Base-by-base conservation (phyloP, 768 basidiomycete species). In the Clavaria fumosa region DNA sequence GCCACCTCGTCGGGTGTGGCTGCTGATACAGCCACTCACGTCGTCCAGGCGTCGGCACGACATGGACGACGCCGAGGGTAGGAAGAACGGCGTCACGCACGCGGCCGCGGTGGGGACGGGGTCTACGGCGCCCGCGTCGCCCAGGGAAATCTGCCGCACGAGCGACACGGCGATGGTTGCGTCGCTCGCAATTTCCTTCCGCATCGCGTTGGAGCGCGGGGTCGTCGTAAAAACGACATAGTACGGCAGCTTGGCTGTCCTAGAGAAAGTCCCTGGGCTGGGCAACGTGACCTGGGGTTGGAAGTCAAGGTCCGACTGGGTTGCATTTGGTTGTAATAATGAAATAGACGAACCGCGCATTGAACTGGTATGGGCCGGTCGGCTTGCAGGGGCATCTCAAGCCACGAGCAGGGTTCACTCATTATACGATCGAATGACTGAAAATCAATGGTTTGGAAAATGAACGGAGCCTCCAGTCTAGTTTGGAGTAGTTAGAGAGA, bases 181-280 rank as follows among this genome's bases (percentile, higher is more conserved):
- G 50, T 81, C 78, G 3, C 75, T 49, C 5, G 77, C 72, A 23
- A 82, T 78, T 48, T 82, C 78, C 41, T 64, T 66, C 6, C 72
- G 66, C 22, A 81, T 56, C 7, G 54, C 45, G 1, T 61, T 53
- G 12, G 72, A 75, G 27, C 71, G 62, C 12, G 74, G 69, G 5
- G 56, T 69, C 21, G 80, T 80, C 7, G 70, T 69, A 55, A 81
- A 81, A 20, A 81, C 74, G 36, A 79, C 75, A 47, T 73, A 82
- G 47, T 73, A 81, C 9, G 78, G 70, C 43, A 83, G 67, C n/a
- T 66, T 67, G 12, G 64, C 64, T 18, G 64, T 52, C 20, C 79
- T 76, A 46, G 70, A 62, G 56, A 79, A 80, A 3, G 66, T 67
- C 9, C 70, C 60, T 11, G 69, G 64, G 18, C 65, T 66, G 15